phyloP scores from a whole-genome alignment of 2,329 filamentous ascomycete genomes.

The Bisporella sp. region DNA sequence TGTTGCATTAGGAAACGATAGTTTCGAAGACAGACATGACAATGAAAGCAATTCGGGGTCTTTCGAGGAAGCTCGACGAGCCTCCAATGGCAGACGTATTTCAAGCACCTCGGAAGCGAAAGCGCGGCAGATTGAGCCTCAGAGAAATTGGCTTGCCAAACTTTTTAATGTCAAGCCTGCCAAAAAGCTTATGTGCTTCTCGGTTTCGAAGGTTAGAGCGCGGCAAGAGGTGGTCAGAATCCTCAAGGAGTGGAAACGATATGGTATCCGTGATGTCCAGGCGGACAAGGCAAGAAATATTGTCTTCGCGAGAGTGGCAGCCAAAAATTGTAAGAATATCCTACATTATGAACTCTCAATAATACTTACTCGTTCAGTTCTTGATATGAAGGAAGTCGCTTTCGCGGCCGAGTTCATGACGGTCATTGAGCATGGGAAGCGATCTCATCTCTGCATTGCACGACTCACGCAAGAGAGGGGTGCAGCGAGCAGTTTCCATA shows the following conservation, averaged over 20 bases:
- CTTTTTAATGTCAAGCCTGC: conserved; percentile 87
- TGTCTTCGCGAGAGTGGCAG: conserved; percentile 70
- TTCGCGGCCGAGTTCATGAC: conserved; percentile 86
- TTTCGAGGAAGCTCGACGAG: conserved; percentile 13
- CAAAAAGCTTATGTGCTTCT: conserved; percentile 67
- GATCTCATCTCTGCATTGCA: conserved; percentile 69
- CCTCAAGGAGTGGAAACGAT: conserved; percentile 49
- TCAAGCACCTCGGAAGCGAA: conserved; percentile 28
- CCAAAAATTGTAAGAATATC: conserved; percentile 64
- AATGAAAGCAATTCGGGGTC: conserved; percentile 18
- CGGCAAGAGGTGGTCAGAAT: conserved; percentile 71
- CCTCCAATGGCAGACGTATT: conserved; percentile 27
- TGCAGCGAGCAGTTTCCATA: conserved; percentile 84
- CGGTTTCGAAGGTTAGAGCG: conserved; percentile 62
- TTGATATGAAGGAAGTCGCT: conserved; percentile 79
- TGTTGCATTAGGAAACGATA: conserved; percentile 7
- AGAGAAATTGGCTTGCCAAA: conserved; percentile 81
- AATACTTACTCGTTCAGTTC: conserved; percentile 40
- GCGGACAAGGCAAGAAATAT: conserved; percentile 74
- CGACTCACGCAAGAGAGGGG: conserved; percentile 86
- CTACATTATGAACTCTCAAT: not conserved
- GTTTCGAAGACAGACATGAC: conserved; percentile 16
- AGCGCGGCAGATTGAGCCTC: conserved; percentile 50
- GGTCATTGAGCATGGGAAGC: conserved; percentile 77
- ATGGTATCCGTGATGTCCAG: conserved; percentile 73